Percentiles rank a stretch among this genome's conserved stretches.
Evolutionary conservation across 345 rosid species (phyloP).

Genomic region (Syzygium oleosum): DNA sequence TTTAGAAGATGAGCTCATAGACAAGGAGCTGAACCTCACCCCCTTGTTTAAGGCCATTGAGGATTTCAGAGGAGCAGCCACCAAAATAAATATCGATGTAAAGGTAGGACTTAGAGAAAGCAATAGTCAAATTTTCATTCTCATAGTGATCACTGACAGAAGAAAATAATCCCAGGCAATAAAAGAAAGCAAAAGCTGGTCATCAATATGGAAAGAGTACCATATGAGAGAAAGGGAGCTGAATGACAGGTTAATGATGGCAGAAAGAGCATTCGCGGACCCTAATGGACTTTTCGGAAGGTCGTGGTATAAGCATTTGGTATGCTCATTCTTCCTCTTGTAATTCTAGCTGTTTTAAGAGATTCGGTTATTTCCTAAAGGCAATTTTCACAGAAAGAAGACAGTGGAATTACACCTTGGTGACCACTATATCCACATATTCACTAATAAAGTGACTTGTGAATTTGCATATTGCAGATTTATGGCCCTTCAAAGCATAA

Average conservation of each 20-base stretch:
- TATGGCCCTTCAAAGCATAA: constrained; percentile 69
- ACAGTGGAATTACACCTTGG: not conserved
- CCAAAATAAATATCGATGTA: constrained; percentile 32
- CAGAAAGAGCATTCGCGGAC: constrained; percentile 72
- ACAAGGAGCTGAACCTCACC: constrained; percentile 23
- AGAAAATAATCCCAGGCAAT: constrained; percentile 21
- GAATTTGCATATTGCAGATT: constrained; percentile 26
- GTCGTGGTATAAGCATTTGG: constrained; percentile 76
- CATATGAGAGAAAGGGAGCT: constrained; percentile 41
- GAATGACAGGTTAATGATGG: constrained; percentile 75
- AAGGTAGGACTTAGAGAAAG: constrained; percentile 24
- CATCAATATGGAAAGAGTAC: constrained; percentile 21
- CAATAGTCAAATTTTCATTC: not conserved
- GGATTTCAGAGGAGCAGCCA: constrained; percentile 47
- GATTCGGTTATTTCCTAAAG: not conserved
- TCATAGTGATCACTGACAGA: not conserved
- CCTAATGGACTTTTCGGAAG: constrained; percentile 57
- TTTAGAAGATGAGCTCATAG: constrained; percentile 34
- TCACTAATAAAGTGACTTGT: not conserved
- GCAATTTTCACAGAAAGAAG: not conserved
- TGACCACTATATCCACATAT: not conserved
- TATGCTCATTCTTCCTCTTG: constrained; percentile 7
- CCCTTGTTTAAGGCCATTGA: constrained; percentile 52
- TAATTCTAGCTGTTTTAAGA: not conserved
- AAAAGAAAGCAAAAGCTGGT: constrained; percentile 24